Percentiles rank a stretch among this genome's conserved stretches.
phyloP scores from a whole-genome alignment of 306 rosid species.

The Cicer cuneatum region DNA sequence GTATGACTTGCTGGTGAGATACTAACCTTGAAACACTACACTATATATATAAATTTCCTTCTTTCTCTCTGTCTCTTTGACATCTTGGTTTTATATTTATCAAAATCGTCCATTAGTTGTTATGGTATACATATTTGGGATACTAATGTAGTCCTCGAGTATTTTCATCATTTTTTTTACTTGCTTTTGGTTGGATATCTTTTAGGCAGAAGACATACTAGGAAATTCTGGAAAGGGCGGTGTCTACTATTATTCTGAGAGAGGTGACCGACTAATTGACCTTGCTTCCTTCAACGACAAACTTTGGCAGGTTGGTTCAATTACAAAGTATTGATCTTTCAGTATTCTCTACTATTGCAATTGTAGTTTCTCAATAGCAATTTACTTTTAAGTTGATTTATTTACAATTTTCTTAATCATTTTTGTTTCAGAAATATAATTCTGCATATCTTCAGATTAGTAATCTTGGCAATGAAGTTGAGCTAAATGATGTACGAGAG shows the following conservation, averaged over 20 bases:
- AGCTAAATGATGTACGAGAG: constrained; percentile 72
- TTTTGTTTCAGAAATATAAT: constrained; percentile 70
- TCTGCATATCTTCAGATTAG: constrained; percentile 64
- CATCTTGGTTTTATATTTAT: neutral
- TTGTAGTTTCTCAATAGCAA: constrained; percentile 19
- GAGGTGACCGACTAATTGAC: constrained; percentile 93
- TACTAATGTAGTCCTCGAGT: constrained; percentile 30
- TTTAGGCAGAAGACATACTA: constrained; percentile 78
- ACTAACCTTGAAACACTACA: constrained; percentile 31
- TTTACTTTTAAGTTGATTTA: constrained; percentile 10
- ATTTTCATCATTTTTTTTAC: constrained; percentile 24
- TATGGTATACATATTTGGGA: constrained; percentile 9
- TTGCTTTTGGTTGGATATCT: constrained; percentile 34
- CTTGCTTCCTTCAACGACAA: constrained; percentile 81
- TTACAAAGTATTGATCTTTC: constrained; percentile 12
- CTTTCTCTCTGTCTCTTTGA: neutral
- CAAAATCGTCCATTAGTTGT: neutral
- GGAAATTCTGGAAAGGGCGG: constrained; percentile 84
- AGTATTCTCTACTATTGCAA: constrained; percentile 23
- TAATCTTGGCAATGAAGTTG: constrained; percentile 75
- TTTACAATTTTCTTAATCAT: constrained; percentile 32
- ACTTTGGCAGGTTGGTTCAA: constrained; percentile 88
- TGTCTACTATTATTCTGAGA: constrained; percentile 90
- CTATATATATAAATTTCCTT: neutral
- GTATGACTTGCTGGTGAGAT: constrained; percentile 74